Base-by-base conservation (phyloP, 164 flowering plant species). In the Cinnamomum micranthum region DNA sequence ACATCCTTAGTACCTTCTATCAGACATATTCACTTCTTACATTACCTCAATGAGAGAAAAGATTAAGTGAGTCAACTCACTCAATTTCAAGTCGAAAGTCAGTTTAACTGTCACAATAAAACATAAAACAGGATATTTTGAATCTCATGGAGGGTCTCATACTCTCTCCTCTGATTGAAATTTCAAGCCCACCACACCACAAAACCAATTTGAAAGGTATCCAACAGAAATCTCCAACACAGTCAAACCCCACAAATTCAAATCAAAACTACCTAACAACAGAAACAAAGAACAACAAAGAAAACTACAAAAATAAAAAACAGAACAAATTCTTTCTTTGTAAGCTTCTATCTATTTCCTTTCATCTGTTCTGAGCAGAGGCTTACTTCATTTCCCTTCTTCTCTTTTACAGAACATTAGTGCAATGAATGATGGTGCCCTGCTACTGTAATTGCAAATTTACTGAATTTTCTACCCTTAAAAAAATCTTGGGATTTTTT, bases 401-500 rank as follows among this genome's bases (percentile, higher is more conserved):
- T 55, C 60, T 55, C 20, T 33, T 70, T 70, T 50, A 67, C 71
- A 71, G 71, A 68, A 71, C 78, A 75, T 17, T 22, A 51, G 77
- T 77, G 85, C 89, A 87, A 87, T 84, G 84, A 87, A 87, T 87
- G 80, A 86, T 83, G 24, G 47, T 59, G 71, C 79, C 63, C 82
- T 82, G 87, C 88, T 74, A 79, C 83, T 79, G 84, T 84, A 86
- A 85, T 87, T 85, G 84, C 85, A 81, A 80, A 74, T 84, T 84
- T 84, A 87, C 91, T 84, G 59, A 88, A 75, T 79, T 71, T 81
- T 88, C 58, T 51, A 14, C 47, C 50, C 28, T 67, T 14, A 9
- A 67, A 17, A 13, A 9, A 28, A 41, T 28, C 81, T 81, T 86
- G 82, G 84, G 81, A 79, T 81, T 84, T 28, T 84, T 82, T 82